Evolutionary conservation across 2,329 filamentous ascomycete species (phyloP).

Genomic region (Lachnellula cervina): DNA sequence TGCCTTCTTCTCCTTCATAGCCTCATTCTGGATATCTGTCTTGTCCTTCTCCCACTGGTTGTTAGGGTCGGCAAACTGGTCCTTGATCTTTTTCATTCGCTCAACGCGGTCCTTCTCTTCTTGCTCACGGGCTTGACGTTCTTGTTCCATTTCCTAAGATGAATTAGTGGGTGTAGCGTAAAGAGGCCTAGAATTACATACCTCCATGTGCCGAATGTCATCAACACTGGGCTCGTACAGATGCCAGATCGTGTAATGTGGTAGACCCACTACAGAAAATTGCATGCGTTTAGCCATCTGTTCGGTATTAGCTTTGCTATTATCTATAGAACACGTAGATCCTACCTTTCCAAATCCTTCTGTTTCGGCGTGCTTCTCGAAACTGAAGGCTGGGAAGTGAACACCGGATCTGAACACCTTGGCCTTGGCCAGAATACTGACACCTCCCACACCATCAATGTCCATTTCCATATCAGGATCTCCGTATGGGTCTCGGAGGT

Average conservation of each 20-base stretch:
- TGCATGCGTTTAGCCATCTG: constrained; percentile 97
- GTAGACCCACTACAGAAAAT: constrained; percentile 89
- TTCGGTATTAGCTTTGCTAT: constrained; percentile 8
- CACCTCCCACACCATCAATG: constrained; percentile 93
- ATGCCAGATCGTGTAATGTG: constrained; percentile 99
- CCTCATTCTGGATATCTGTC: constrained; percentile 66
- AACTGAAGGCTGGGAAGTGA: constrained; percentile 97
- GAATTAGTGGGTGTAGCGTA: constrained; percentile 15
- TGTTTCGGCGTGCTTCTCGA: constrained; percentile 97
- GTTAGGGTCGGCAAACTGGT: constrained; percentile 71
- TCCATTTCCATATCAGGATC: constrained; percentile 99
- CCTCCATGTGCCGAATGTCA: constrained; percentile 94
- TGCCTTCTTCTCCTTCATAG: constrained; percentile 49
- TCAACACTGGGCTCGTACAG: constrained; percentile 98
- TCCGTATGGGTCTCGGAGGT: constrained; percentile 91
- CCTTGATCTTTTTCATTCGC: constrained; percentile 71
- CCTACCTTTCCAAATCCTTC: constrained; percentile 96
- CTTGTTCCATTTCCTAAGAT: constrained; percentile 80
- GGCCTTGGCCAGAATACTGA: constrained; percentile 95
- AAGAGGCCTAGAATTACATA: constrained; percentile 30
- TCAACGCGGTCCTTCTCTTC: constrained; percentile 73
- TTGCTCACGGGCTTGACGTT: constrained; percentile 71
- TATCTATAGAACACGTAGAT: not conserved
- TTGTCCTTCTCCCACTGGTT: constrained; percentile 90
- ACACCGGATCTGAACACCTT: constrained; percentile 91